A percentile compares a stretch with the other conserved stretches of the same genome.
Evolutionary conservation across 2,329 filamentous ascomycete species (phyloP).

Genomic region (Fusarium nanum): DNA sequence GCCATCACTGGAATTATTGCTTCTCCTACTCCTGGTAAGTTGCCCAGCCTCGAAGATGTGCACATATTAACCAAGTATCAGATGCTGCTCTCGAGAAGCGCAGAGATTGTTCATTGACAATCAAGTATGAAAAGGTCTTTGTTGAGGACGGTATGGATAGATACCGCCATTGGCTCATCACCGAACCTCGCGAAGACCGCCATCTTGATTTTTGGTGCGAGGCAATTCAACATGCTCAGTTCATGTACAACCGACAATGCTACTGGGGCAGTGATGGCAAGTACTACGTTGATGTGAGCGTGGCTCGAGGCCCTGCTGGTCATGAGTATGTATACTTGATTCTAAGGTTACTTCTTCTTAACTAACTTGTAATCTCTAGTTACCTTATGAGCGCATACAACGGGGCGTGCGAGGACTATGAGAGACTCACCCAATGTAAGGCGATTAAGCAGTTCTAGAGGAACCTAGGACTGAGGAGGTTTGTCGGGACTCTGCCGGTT

Average conservation of each 20-base stretch:
- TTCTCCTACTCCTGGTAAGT: not conserved
- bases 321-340: not conserved
- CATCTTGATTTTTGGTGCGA: slow-evolving; percentile 5
- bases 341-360: not conserved
- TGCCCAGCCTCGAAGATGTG: rapidly evolving
- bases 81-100: not conserved
- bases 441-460: not conserved
- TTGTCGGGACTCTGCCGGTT: too few relatives aligned
- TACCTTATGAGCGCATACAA: not conserved
- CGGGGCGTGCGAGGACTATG: not conserved
- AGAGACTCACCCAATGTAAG: not conserved
- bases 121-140: not conserved
- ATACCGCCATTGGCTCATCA: slow-evolving; percentile 10
- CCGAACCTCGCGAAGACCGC: not conserved
- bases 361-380: not conserved
- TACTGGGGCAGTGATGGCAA: not conserved
- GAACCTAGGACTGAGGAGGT: too few relatives aligned
- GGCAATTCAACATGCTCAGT: not conserved
- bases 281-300: slow-evolving; percentile 8
- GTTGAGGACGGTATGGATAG: not conserved
- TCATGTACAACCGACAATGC: not conserved
- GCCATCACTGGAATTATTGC: not conserved
- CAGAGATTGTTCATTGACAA: not conserved
- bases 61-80: not conserved
- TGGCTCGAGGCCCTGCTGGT: not conserved